Evolutionary conservation across 2,329 filamentous ascomycete genomes (phyloP), one percentile per base, ranked within the genome.

Genomic region (Beauveria australis): DNA sequence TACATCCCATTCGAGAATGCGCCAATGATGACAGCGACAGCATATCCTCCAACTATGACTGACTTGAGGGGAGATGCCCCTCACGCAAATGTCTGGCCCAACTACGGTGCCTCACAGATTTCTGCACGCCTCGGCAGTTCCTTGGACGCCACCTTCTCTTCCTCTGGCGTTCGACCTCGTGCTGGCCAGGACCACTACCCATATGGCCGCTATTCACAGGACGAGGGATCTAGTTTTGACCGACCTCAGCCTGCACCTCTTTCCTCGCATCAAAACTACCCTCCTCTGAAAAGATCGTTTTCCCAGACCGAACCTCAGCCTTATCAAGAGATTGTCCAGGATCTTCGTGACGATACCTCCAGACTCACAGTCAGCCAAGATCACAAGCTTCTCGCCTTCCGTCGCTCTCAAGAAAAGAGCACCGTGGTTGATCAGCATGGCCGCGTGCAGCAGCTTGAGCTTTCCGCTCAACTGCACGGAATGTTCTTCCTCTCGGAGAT

Each of bases 401-500:
- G 81, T 66, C 78, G 79, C 61, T 74, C 77, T 9, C 79, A 80
- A 65, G 82, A 85, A 69, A 85, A 85, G 74, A 76, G 81, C 72
- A 84, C 82, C 46, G 79, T 85, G 53, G 77, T 85, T 62, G 82
- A 86, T 68, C 77, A 79, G 64, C 81, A 84, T 69, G 82, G 82
- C 48, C 79, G 80, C 48, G 79, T 85, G 65, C 82, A 84, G 69
- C 80, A 84, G 66, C 76, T 86, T n/a, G 83, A 85, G 65, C 73
- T 86, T 43, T 81, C 82, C 8, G 89, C 89, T 18, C 89, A 93
- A 75, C 84, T 93, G 33, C 89, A 92, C 70, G 89, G 89, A 76
- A 92, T 93, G 89, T 93, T 93, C 77, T 93, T 93, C 72, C 79
- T 93, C 37, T 91, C 89, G 33, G 89, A 93, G 71, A 89, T 89